Percentiles rank a stretch among this genome's conserved stretches.
Conservation (phyloP, 202 grass and related monocot species). For the Eragrostis tef region DNA sequence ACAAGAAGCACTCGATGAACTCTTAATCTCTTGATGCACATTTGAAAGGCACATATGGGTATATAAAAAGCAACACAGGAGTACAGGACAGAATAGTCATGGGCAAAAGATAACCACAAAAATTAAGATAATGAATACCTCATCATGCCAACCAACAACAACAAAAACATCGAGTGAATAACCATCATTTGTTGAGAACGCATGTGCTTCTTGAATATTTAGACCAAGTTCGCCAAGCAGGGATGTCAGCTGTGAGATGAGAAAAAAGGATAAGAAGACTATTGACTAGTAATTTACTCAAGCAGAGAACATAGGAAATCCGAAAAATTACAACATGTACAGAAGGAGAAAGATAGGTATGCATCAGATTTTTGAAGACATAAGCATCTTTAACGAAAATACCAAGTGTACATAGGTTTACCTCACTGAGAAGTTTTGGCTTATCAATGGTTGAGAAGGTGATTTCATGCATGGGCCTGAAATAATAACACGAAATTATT, state of each 20-base stretch:
- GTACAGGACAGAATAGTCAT: neutral
- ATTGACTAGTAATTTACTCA: slow-evolving; percentile 37
- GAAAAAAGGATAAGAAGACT: too few species aligned
- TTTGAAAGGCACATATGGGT: slow-evolving; percentile 10
- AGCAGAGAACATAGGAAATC: slow-evolving; percentile 13
- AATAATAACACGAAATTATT: slow-evolving; percentile 49
- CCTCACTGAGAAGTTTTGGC: slow-evolving; percentile 99
- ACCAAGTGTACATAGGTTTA: slow-evolving; percentile 45
- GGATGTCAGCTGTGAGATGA: slow-evolving; percentile 76
- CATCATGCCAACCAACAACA: slow-evolving; percentile 89
- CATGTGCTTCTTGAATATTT: slow-evolving; percentile 98
- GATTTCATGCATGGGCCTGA: slow-evolving; percentile 98
- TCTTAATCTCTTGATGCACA: neutral
- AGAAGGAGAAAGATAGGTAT: slow-evolving; percentile 18
- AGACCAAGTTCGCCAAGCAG: slow-evolving; percentile 89
- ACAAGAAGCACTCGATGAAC: neutral
- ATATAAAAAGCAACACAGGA: slow-evolving; percentile 9
- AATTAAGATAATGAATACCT: slow-evolving; percentile 53
- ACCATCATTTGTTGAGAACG: slow-evolving; percentile 97
- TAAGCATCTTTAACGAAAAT: slow-evolving; percentile 1
- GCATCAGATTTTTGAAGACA: neutral
- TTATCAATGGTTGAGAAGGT: slow-evolving; percentile 94
- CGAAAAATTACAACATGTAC: neutral
- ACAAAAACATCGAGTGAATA: slow-evolving; percentile 95
- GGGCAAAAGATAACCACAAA: slow-evolving; percentile 14